Percentiles rank a stretch among this genome's conserved stretches.
These are phyloP conservation scores for Cyclostephanos invisitatus DNA, from an alignment of 108 stramenopile genomes.

Conservation along the genomic window DNA sequence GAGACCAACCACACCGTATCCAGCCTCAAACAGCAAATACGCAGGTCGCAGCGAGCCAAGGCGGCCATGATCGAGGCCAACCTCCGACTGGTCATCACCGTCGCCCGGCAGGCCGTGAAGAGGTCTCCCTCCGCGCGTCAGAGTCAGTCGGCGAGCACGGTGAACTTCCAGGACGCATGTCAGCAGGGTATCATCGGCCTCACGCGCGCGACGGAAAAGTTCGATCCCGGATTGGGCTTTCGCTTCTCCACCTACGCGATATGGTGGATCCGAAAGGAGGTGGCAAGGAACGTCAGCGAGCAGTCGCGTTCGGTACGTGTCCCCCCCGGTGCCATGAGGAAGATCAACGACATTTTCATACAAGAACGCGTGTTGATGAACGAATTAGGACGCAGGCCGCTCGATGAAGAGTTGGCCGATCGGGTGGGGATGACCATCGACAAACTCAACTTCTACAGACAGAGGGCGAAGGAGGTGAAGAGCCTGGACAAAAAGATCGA, in stretches of 20 bases:
- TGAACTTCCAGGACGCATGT: conserved; percentile 75
- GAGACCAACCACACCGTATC: conserved; percentile 53
- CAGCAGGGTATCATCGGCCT: conserved; percentile 87
- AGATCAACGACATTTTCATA: conserved; percentile 64
- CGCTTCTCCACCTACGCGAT: conserved; percentile 86
- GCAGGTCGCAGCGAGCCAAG: conserved; percentile 65
- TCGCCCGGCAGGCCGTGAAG: conserved; percentile 62
- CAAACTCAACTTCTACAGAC: conserved; percentile 57
- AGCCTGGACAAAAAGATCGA: conserved; percentile 56
- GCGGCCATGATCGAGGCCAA: conserved; percentile 65
- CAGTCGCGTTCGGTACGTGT: conserved; percentile 70
- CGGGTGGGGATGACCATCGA: conserved; percentile 56
- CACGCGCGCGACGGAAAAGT: conserved; percentile 79
- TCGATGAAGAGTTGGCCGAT: conserved; percentile 67
- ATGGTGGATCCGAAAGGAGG: conserved; percentile 87
- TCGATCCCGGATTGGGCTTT: conserved; percentile 81
- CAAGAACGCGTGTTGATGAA: conserved; percentile 50
- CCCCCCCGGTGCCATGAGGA: conserved; percentile 64
- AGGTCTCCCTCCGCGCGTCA: conserved; percentile 31
- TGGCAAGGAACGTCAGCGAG: conserved; percentile 70
- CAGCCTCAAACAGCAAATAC: conserved; percentile 59
- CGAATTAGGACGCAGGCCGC: conserved; percentile 56
- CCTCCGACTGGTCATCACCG: conserved; percentile 69
- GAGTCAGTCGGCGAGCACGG: conserved; percentile 22
- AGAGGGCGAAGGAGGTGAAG: conserved; percentile 51